phyloP scores from a whole-genome alignment of 2,329 filamentous ascomycete genomes.

The Rhynchosporium secalis region DNA sequence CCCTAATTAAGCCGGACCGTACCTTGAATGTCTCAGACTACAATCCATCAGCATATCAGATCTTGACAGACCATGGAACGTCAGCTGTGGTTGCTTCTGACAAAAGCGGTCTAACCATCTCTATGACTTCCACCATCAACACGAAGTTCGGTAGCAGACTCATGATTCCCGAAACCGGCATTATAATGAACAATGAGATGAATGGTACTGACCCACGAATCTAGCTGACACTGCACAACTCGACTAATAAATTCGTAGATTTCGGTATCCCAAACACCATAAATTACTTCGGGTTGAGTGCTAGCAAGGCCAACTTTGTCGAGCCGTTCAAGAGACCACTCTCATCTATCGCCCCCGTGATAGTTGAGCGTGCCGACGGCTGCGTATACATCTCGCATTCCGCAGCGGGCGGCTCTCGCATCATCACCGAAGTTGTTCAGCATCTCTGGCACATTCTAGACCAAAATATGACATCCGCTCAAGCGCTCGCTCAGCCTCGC shows the following conservation, averaged over 20 bases:
- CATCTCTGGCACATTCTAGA: constrained; percentile 64
- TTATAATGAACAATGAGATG: constrained; percentile 67
- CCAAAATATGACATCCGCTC: constrained; percentile 49
- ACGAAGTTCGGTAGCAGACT: constrained; percentile 63
- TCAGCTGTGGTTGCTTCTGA: constrained; percentile 57
- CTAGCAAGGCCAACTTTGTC: constrained; percentile 64
- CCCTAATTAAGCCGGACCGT: constrained; percentile 56
- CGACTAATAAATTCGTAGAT: constrained; percentile 43
- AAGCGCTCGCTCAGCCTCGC: constrained; percentile 57
- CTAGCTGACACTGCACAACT: no score
- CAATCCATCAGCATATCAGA: constrained; percentile 60
- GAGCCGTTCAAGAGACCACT: constrained; percentile 64
- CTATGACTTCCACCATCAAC: constrained; percentile 67
- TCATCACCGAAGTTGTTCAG: constrained; percentile 67
- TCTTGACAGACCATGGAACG: constrained; percentile 51
- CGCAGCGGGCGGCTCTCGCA: constrained; percentile 64
- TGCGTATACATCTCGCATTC: constrained; percentile 61
- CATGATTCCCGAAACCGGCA: constrained; percentile 65
- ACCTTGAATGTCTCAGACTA: constrained; percentile 63
- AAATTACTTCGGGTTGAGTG: constrained; percentile 68
- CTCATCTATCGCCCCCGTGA: constrained; percentile 63
- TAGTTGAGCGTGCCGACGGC: constrained; percentile 59
- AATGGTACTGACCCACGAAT: constrained; percentile 47
- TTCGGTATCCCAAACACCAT: constrained; percentile 63
- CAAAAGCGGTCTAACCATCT: constrained; percentile 59